A percentile compares a stretch with the other conserved stretches of the same genome.
phyloP scores from a whole-genome alignment of 352 stramenopile genomes.

The Pythium dissimile region DNA sequence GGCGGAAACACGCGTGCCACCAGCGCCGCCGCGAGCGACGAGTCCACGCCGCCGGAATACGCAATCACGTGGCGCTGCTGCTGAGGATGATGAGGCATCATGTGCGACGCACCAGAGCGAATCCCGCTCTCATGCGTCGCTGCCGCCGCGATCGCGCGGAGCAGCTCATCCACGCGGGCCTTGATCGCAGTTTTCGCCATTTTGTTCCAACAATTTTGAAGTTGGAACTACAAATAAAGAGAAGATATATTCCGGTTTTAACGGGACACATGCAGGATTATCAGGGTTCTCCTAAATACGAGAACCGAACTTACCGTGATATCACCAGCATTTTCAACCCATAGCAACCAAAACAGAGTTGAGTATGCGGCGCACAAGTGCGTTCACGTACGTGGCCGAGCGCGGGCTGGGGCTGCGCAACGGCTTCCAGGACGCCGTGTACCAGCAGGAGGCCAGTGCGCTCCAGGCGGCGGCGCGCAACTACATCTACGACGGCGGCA shows the following conservation, averaged over 20 bases:
- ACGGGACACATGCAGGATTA: too few relatives aligned
- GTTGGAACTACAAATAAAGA: too few relatives aligned
- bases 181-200: neutral
- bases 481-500: constrained; percentile 58
- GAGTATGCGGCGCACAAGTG: constrained; percentile 22
- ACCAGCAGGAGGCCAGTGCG: constrained; percentile 21
- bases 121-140: neutral
- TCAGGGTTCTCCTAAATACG: neutral
- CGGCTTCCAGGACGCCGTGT: constrained; percentile 39
- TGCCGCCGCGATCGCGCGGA: constrained; percentile 12
- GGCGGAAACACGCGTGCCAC: constrained; percentile 81
- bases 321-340: constrained; percentile 2
- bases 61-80: constrained; percentile 78
- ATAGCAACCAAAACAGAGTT: neutral
- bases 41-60: constrained; percentile 96
- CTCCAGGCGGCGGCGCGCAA: constrained; percentile 34
- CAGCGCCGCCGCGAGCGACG: constrained; percentile 90
- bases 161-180: constrained; percentile 10
- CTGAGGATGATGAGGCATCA: too few relatives aligned
- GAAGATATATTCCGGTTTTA: too few relatives aligned
- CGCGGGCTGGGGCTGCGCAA: constrained; percentile 43
- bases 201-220: too few relatives aligned
- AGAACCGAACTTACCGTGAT: neutral
- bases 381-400: constrained; percentile 54
- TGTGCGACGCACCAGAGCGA: too few relatives aligned